These are phyloP conservation scores for Gnaphalium uliginosum DNA, from an alignment of 129 eudicot genomes.

Conservation along the genomic window DNA sequence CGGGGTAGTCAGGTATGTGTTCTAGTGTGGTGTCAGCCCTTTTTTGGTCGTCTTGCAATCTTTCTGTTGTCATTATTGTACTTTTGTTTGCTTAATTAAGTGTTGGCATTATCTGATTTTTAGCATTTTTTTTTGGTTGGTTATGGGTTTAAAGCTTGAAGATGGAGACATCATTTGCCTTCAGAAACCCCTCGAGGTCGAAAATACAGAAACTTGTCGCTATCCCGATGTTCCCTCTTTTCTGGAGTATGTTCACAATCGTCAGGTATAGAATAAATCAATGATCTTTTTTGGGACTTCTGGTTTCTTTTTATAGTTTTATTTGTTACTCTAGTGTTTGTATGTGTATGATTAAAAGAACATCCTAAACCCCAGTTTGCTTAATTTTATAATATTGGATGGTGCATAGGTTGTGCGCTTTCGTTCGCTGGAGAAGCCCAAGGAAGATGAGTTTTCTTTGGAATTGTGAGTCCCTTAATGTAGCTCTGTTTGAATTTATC, in stretches of 20 bases:
- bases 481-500: neutral
- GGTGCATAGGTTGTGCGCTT: conserved; percentile 53
- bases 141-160: conserved; percentile 68
- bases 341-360: neutral
- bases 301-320: neutral
- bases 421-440: conserved; percentile 61
- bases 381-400: neutral
- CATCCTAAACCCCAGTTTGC: neutral
- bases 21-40: neutral
- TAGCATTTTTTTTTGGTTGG: neutral
- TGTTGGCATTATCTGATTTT: neutral
- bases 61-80: neutral
- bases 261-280: conserved; percentile 45
- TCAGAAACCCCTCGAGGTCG: conserved; percentile 59
- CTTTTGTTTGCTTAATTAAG: neutral
- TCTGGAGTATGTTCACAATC: conserved; percentile 66
- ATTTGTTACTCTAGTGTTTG: conserved; percentile 4
- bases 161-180: conserved; percentile 92
- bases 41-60: neutral
- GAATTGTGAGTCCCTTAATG: conserved; percentile 44
- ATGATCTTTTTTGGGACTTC: neutral
- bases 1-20: conserved; percentile 53
- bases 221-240: conserved; percentile 70
- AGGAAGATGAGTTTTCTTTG: conserved; percentile 63
- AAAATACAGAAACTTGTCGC: conserved; percentile 43